Percentiles rank a stretch among this genome's conserved stretches.
These are phyloP conservation scores for Gnaphalium uliginosum DNA, from an alignment of 129 eudicot species.

Conservation along the genomic window DNA sequence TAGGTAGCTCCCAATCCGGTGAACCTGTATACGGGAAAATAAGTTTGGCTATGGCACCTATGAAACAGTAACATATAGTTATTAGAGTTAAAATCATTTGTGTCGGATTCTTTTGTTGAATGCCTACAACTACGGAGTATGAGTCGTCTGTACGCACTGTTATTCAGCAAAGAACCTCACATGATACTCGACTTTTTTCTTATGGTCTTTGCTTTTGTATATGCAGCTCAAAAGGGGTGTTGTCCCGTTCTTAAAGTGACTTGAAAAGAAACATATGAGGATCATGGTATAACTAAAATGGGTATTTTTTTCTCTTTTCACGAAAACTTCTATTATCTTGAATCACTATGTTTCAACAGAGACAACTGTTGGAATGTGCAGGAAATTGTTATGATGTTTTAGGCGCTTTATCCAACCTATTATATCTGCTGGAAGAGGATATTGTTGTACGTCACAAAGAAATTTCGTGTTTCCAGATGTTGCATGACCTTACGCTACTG, in stretches of 20 bases:
- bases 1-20: not conserved
- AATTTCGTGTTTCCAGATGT: slow-evolving; percentile 3
- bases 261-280: not conserved
- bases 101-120: not conserved
- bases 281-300: slow-evolving; percentile 21
- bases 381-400: slow-evolving; percentile 14
- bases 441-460: slow-evolving; percentile 22
- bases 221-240: slow-evolving; percentile 83
- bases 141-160: not conserved
- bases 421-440: not conserved
- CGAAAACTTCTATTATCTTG: not conserved
- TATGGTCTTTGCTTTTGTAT: slow-evolving; percentile 24
- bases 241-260: slow-evolving; percentile 53
- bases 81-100: not conserved
- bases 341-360: not conserved
- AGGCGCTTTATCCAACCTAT: slow-evolving; percentile 8
- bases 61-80: not conserved
- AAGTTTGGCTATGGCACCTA: not conserved
- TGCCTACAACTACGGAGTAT: not conserved
- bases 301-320: slow-evolving; percentile 8
- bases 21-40: not conserved
- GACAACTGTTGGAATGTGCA: slow-evolving; percentile 17
- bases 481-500: not conserved
- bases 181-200: not conserved
- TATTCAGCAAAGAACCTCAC: not conserved